Evolutionary conservation across 345 rosid species (phyloP).

Genomic region (Gossypium australe): DNA sequence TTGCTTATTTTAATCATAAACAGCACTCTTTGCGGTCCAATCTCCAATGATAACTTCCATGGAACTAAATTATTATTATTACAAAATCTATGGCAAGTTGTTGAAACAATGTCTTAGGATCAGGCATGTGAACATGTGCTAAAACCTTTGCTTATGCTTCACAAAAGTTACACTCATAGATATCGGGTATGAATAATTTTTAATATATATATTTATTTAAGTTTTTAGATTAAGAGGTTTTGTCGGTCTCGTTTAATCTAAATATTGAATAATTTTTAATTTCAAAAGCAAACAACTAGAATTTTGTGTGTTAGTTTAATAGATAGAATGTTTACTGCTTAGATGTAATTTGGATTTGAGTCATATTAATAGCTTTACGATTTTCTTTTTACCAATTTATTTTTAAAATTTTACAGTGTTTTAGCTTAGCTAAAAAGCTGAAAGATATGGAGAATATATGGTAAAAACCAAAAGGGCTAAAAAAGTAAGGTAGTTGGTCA

Average conservation of each 20-base stretch:
- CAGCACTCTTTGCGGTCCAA: neutral
- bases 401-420: fast-evolving
- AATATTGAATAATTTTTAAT: no score
- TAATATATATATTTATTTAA: no score
- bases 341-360: no score
- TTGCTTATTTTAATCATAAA: neutral
- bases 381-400: neutral
- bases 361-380: no score
- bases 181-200: neutral
- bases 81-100: neutral
- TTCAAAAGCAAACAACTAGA: no score
- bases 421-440: neutral
- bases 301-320: no score
- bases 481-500: constrained; percentile 19
- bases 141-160: neutral
- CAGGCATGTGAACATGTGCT: constrained; percentile 11
- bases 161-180: neutral
- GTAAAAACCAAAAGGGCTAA: neutral
- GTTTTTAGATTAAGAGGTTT: no score
- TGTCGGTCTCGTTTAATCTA: no score
- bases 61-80: neutral
- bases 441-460: neutral
- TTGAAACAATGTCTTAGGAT: neutral
- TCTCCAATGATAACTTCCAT: neutral
- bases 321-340: fast-evolving